Conservation (phyloP, 805 yeast species). For the Saturnispora sekii region DNA sequence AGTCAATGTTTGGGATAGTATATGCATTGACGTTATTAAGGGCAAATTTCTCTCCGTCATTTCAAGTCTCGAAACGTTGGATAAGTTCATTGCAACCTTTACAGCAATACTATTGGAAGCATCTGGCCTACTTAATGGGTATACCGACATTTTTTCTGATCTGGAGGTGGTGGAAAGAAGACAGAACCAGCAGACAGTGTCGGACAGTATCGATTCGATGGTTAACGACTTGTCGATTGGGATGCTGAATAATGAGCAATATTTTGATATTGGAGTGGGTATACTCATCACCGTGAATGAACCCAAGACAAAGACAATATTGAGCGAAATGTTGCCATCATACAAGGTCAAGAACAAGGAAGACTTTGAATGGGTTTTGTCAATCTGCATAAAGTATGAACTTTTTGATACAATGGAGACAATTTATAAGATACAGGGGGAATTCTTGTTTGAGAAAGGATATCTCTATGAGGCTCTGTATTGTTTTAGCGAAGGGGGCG, state of each 20-base stretch:
- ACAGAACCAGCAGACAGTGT: constrained; percentile 10
- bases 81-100: constrained; percentile 55
- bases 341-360: constrained; percentile 57
- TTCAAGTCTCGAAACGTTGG: constrained; percentile 48
- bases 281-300: constrained; percentile 40
- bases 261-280: constrained; percentile 66
- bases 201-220: constrained; percentile 27
- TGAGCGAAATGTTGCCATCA: constrained; percentile 50
- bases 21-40: constrained; percentile 46
- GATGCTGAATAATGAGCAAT: constrained; percentile 39
- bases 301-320: constrained; percentile 33
- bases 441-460: constrained; percentile 19
- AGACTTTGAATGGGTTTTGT: constrained; percentile 71
- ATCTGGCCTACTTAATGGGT: constrained; percentile 44
- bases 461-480: constrained; percentile 49
- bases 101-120: constrained; percentile 54
- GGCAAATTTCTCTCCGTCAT: constrained; percentile 49
- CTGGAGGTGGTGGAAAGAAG: not conserved
- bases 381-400: constrained; percentile 60
- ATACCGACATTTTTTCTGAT: constrained; percentile 16
- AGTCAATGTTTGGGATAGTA: constrained; percentile 40
- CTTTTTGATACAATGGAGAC: constrained; percentile 48
- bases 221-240: constrained; percentile 46
- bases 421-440: constrained; percentile 46
- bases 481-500: constrained; percentile 56